phyloP scores from a whole-genome alignment of 2,329 filamentous ascomycete species.

The Gaeumannomyces sp. region DNA sequence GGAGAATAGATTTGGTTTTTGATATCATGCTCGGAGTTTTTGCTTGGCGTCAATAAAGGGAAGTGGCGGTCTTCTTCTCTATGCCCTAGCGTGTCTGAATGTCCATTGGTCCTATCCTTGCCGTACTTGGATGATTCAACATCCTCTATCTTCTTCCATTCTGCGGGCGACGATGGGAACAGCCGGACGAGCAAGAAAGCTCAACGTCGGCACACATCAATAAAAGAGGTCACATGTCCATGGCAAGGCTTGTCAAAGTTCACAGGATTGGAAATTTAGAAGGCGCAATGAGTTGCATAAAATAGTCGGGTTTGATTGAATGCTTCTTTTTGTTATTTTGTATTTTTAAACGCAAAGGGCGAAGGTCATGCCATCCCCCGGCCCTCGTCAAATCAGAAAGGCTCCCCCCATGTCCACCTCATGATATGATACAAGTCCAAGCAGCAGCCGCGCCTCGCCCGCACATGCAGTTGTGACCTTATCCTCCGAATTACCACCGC shows the following conservation, averaged over 20 bases:
- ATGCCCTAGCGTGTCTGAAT: too few relatives aligned
- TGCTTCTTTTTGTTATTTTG: constrained; percentile 1
- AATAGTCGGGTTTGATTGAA: neutral
- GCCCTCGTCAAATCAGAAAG: neutral
- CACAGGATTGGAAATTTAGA: too few relatives aligned
- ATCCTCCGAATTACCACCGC: neutral
- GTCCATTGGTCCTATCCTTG: too few relatives aligned
- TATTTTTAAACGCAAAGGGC: neutral
- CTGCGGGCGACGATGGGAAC: too few relatives aligned
- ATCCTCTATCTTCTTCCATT: too few relatives aligned
- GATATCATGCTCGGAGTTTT: neutral
- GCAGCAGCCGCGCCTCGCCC: neutral
- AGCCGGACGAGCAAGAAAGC: too few relatives aligned
- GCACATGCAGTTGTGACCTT: neutral
- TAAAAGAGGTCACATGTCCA: too few relatives aligned
- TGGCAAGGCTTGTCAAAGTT: too few relatives aligned
- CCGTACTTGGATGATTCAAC: too few relatives aligned
- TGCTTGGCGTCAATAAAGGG: neutral
- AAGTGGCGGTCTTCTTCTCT: neutral
- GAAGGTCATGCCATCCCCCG: neutral
- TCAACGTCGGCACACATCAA: too few relatives aligned
- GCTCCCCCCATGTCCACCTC: neutral
- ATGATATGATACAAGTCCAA: neutral
- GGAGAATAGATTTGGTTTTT: neutral
- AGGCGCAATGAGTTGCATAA: neutral